Base-by-base conservation (phyloP, 2,329 filamentous ascomycete genomes). In the Shiraia bambusicola region DNA sequence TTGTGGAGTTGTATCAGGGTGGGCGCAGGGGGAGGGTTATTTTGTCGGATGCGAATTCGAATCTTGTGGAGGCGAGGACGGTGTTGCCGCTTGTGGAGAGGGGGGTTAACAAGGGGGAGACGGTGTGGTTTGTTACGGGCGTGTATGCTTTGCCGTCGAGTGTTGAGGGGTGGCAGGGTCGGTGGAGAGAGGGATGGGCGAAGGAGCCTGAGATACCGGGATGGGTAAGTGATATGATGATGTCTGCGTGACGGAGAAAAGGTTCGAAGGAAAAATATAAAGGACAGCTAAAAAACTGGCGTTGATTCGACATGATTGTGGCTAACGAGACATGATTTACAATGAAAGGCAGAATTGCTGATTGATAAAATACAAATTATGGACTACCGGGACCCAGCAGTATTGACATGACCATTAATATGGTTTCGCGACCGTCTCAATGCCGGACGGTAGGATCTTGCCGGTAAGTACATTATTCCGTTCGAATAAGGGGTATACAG, bases 41-140 rank as follows among this genome's bases (percentile, higher is more conserved):
- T 34, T 82, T 88, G 42, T 84, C 86, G 9, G 87, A 91, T 62
- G 86, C 87, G 6, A 90, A 91, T 69, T 86, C 83, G 34, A 91
- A 91, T 67, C 69, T 91, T 25, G 75, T 89, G 2, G 83, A 88
- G 69, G 81, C 82, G 44, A 73, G 87, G 44, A 88, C 84, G 3
- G 76, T 86, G 29, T 79, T 91, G 53, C 87, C 87, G 16, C 83
- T 83, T 22, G 67, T 91, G 57, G 79, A 83, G 59, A 75, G 79
- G 49, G 82, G 80, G 17, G 63, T 90, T 26, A 70, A 71, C 38
- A 72, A 74, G 31, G 83, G 79, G 0, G 72, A 80, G 54, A 76
- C 73, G 19, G 75, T 72, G 27, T 88, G 83, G 83, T 86, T 87
- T 60, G 76, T 86, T 3, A 83, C 82, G 9, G 86, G 78, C 3